A percentile compares a stretch with the other conserved stretches of the same genome.
Evolutionary conservation across 345 rosid species (phyloP).

Genomic region (Microthlaspi erraticum): DNA sequence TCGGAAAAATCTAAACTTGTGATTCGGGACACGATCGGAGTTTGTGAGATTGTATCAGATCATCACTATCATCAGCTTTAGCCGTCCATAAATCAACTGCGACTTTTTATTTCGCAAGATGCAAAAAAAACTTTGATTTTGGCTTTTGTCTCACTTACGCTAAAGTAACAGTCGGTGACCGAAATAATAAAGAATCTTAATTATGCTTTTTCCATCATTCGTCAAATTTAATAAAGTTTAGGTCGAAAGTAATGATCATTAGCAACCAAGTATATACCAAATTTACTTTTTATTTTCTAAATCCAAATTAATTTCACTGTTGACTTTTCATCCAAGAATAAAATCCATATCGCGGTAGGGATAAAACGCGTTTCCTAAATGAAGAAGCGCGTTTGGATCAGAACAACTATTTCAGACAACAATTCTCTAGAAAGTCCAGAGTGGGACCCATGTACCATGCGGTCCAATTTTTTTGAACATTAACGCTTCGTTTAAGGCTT

Average conservation of each 20-base stretch:
- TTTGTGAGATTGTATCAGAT: constrained; percentile 13
- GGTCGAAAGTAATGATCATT: constrained; percentile 41
- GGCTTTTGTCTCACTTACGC: constrained; percentile 28
- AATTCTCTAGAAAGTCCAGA: neutral
- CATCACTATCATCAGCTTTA: constrained; percentile 17
- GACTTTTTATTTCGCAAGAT: constrained; percentile 36
- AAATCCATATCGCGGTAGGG: neutral
- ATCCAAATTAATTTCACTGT: neutral
- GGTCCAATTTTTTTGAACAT: neutral
- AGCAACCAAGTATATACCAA: neutral
- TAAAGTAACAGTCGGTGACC: constrained; percentile 41
- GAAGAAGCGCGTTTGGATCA: constrained; percentile 21
- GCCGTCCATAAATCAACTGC: constrained; percentile 43
- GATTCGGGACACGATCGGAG: constrained; percentile 24
- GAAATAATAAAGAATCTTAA: constrained; percentile 10
- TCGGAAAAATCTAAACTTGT: constrained; percentile 24
- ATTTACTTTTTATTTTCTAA: neutral
- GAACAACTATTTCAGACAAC: neutral
- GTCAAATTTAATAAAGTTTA: constrained; percentile 21
- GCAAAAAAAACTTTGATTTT: constrained; percentile 24
- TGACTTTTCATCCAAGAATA: constrained; percentile 21
- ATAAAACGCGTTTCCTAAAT: constrained; percentile 24
- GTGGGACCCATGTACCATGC: constrained; percentile 13
- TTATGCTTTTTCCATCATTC: neutral
- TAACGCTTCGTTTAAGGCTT: constrained; percentile 28